These are phyloP conservation scores for Mucor velutinosus DNA, from an alignment of 371 early-diverging fungal species.

Conservation along the genomic window DNA sequence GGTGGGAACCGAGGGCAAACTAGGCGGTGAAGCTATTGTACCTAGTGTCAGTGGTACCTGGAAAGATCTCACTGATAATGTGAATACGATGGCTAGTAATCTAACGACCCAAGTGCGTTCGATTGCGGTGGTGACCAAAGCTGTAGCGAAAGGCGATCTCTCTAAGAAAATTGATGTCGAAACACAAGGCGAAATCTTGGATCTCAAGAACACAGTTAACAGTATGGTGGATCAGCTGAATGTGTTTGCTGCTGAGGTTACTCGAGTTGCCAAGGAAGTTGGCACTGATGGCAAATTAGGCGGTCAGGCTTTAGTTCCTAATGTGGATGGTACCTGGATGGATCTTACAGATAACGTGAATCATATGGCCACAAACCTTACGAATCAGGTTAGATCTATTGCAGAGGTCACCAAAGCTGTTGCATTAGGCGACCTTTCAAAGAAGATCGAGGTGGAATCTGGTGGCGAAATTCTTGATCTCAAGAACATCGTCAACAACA, in stretches of 20 bases:
- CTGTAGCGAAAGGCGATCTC: conserved; percentile 54
- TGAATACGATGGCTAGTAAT: conserved; percentile 59
- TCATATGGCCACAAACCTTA: conserved; percentile 61
- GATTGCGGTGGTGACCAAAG: conserved; percentile 55
- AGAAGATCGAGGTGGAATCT: conserved; percentile 45
- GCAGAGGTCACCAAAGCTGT: conserved; percentile 47
- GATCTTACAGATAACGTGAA: conserved; percentile 61
- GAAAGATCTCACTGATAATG: conserved; percentile 57
- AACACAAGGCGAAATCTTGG: conserved; percentile 34
- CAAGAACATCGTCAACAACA: conserved; percentile 47
- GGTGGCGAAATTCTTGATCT: conserved; percentile 38
- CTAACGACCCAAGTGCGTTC: conserved; percentile 57
- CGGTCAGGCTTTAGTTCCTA: no score
- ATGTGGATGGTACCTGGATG: no score
- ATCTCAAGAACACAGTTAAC: not conserved
- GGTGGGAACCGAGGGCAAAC: no score
- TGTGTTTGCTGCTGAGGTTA: no score
- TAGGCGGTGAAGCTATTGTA: no score
- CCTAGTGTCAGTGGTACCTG: no score
- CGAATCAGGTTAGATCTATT: conserved; percentile 56
- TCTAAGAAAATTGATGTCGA: conserved; percentile 29
- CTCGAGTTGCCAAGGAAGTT: no score
- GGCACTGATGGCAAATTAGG: no score
- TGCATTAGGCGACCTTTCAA: conserved; percentile 53
- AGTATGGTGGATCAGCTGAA: no score